These are phyloP conservation scores for Austroboletus eburneus DNA, from an alignment of 768 basidiomycete species.

Conservation along the genomic window DNA sequence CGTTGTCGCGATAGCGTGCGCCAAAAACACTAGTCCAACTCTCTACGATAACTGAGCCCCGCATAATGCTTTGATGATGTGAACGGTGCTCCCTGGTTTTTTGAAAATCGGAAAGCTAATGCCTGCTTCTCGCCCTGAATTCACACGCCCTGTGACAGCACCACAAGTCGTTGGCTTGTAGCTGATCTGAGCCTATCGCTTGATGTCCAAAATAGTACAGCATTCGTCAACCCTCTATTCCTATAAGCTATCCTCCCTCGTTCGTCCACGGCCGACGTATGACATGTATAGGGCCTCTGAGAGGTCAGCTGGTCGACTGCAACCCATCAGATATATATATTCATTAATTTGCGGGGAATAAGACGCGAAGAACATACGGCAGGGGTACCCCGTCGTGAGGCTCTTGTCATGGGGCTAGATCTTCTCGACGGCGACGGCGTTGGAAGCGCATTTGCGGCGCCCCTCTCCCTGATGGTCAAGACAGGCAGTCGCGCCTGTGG, in stretches of 20 bases:
- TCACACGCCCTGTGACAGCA: slow-evolving; percentile 17
- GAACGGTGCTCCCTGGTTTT: neutral
- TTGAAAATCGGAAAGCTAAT: slow-evolving; percentile 32
- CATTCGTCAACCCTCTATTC: neutral
- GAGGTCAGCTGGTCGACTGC: slow-evolving; percentile 16
- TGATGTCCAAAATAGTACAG: neutral
- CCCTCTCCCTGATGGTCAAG: slow-evolving; percentile 24
- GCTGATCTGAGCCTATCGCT: neutral
- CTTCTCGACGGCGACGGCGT: slow-evolving; percentile 31
- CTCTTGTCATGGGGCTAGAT: slow-evolving; percentile 32
- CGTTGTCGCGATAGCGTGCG: neutral
- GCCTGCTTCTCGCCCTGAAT: slow-evolving; percentile 28
- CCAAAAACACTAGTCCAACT: neutral
- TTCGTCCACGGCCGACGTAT: neutral
- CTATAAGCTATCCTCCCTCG: slow-evolving; percentile 1
- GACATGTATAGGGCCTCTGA: neutral
- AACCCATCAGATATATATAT: slow-evolving; percentile 10
- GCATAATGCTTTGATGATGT: slow-evolving; percentile 15
- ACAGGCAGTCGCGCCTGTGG: slow-evolving; percentile 23
- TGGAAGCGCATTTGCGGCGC: slow-evolving; percentile 21
- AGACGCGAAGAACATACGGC: slow-evolving; percentile 18
- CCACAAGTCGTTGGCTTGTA: neutral
- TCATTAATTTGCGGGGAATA: slow-evolving; percentile 28
- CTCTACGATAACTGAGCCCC: slow-evolving; percentile 12
- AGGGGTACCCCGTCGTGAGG: slow-evolving; percentile 24